A percentile compares a stretch with the other conserved stretches of the same genome.
These are phyloP conservation scores for Jaltomata sinuosa DNA, from an alignment of 257 asterid genomes.

Conservation along the genomic window DNA sequence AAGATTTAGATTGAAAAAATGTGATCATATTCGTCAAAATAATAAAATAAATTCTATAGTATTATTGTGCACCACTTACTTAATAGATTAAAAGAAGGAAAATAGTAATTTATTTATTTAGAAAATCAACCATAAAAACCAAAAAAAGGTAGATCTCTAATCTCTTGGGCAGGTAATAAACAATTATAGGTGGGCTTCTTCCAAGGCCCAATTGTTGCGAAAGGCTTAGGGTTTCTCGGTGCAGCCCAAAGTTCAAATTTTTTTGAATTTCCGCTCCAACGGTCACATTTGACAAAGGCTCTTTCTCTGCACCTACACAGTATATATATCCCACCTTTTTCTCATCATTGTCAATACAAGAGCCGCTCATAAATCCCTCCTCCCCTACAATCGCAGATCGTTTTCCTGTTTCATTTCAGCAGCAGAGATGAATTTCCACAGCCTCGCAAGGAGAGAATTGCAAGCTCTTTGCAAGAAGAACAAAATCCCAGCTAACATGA, in stretches of 20 bases:
- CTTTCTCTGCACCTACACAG: neutral
- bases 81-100: neutral
- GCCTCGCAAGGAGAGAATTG: conserved; percentile 58
- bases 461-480: conserved; percentile 79
- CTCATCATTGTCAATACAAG: neutral
- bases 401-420: neutral
- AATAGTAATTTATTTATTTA: neutral
- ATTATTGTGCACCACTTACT: neutral
- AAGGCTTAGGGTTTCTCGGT: neutral
- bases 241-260: conserved; percentile 19
- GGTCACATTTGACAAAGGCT: conserved; percentile 23
- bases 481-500: conserved; percentile 61
- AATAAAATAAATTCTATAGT: neutral
- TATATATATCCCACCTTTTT: conserved; percentile 4
- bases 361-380: neutral
- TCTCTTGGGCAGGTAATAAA: neutral
- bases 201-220: neutral
- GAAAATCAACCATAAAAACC: neutral
- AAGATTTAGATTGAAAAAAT: neutral
- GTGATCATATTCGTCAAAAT: neutral
- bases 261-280: conserved; percentile 41
- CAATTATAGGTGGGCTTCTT: neutral
- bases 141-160: neutral
- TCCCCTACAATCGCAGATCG: too few species aligned
- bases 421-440: conserved; percentile 50